Evolutionary conservation across 108 stramenopile species (phyloP), one percentile per base, ranked within the genome.

Genomic region (Fragilaria radians): DNA sequence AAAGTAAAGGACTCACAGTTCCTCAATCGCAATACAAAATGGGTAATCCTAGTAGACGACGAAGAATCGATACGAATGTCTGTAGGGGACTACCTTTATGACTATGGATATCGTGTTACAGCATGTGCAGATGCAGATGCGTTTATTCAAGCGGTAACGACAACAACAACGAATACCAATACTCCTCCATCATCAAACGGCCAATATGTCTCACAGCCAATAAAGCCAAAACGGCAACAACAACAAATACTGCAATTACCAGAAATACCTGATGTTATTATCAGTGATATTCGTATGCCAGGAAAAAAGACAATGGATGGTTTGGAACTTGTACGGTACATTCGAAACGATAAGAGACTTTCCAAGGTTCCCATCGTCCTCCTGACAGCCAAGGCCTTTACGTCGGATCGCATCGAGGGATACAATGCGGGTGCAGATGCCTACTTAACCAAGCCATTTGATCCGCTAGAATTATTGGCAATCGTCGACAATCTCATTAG

Each of bases 271-370:
- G 73, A 77, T 73, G 73, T 74, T 25, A 84, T 94, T 46, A 71
- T 94, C 32, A 87, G 84, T 33, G 93, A 94, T 70, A 77, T 94
- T 56, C 85, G 85, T 0, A 94, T 94, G 93, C 93, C 93, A 0
- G 81, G 80, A 25, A 77, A 79, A 56, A n/a, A n/a, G n/a, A n/a
- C n/a, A n/a, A n/a, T n/a, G n/a, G 86, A 88, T 73, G 93, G 93
- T 7, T 71, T 86, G 31, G 70, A 88, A 54, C 59, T 94, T 22
- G 54, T 94, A n/a, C 51, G 65, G 54, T 54, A 74, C 57, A 66
- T 81, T 51, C 76, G 80, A 24, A 46, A 48, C 1, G 48, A 72
- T 50, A 50, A 56, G 34, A 23, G 67, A 22, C 31, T 60, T 18
- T 25, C 64, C 27, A 49, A 52, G 27, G 65, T 88, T 26, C 93